Evolutionary conservation across 805 yeast species (phyloP), one percentile per base, ranked within the genome.

Genomic region (Candida loeiensis): DNA sequence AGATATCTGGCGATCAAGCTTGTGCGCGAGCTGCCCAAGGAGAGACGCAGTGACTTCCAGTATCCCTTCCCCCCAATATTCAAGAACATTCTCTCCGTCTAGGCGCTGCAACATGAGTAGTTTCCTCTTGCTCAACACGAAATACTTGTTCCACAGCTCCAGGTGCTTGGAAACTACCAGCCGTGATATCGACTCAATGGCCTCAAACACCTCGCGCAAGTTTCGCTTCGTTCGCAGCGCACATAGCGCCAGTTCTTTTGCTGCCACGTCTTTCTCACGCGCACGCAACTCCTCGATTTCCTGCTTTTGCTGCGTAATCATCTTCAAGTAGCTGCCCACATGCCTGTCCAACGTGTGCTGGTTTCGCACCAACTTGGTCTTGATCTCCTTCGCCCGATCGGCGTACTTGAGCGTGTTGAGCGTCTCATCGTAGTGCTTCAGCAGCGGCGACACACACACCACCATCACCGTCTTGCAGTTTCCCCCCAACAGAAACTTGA

Each of bases 401-500:
- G 97, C 97, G 59, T 90, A 91, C 56, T 87, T 86, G 45, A 91
- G 72, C 0, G 97, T 87, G 58, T 91, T 91, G 38, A 86, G 67
- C 1, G 98, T 90, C 55, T 91, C 98, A 55, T 91, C 98, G 58
- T 88, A 89, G 59, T 91, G 97, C 32, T 70, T 73, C 21, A 85
- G 77, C 44, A 89, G 84, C 0, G 97, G 97, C 3, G 95, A 82
- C 3, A 91, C 76, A 61, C 98, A 91, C 2, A 89, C 97, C 48
- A 91, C 86, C 98, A 91, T 91, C 4, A 88, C 90, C 0, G 98
- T 91, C 56, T 85, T 84, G 62, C 98, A 91, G 56, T 88, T 87
- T 0, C 97, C 97, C 3, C 96, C 96, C 11, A 91, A 66, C 0
- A 96, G 89, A 55, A 86, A 88, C 56, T 90, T 88, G 41, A 91